phyloP scores from a whole-genome alignment of 2,329 filamentous ascomycete species.

The Apiospora kogelbergensis region DNA sequence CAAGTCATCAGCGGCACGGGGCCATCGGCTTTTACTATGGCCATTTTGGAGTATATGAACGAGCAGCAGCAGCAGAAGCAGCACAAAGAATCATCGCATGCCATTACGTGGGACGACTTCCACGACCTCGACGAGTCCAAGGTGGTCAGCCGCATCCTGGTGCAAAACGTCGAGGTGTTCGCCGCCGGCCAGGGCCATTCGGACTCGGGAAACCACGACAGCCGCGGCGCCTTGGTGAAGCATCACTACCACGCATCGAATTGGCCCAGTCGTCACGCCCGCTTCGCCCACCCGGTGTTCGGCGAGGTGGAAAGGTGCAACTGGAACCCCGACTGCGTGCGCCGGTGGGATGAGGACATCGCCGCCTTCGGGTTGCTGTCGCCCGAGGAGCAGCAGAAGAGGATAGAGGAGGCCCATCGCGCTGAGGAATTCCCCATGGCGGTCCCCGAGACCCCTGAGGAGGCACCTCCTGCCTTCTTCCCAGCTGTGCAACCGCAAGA shows the following conservation, averaged over 20 bases:
- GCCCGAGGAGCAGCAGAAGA: slow-evolving; percentile 56
- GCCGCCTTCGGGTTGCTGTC: slow-evolving; percentile 58
- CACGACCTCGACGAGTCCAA: slow-evolving; percentile 67
- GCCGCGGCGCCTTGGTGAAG: slow-evolving; percentile 65
- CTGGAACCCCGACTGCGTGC: slow-evolving; percentile 65
- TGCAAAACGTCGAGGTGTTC: slow-evolving; percentile 70
- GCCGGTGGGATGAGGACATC: slow-evolving; percentile 64
- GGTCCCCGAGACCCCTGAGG: neutral
- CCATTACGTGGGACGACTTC: slow-evolving; percentile 66
- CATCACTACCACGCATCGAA: slow-evolving; percentile 75
- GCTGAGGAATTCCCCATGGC: neutral
- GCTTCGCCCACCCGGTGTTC: slow-evolving; percentile 67
- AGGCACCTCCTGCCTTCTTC: neutral
- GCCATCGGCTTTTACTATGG: slow-evolving; percentile 67
- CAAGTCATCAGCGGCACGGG: slow-evolving; percentile 73
- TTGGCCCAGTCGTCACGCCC: slow-evolving; percentile 67
- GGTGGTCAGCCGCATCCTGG: slow-evolving; percentile 62
- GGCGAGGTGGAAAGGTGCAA: slow-evolving; percentile 72
- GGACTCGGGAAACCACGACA: slow-evolving; percentile 68
- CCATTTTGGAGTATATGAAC: slow-evolving; percentile 65
- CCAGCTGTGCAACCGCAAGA: neutral
- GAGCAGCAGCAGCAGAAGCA: slow-evolving; percentile 35
- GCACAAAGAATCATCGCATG: slow-evolving; percentile 31
- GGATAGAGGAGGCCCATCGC: slow-evolving; percentile 35
- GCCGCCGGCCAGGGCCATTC: slow-evolving; percentile 73